A percentile compares a stretch with the other conserved stretches of the same genome.
These are phyloP conservation scores for Metarhizium robertsii DNA, from an alignment of 2,329 filamentous ascomycete species.

Conservation along the genomic window DNA sequence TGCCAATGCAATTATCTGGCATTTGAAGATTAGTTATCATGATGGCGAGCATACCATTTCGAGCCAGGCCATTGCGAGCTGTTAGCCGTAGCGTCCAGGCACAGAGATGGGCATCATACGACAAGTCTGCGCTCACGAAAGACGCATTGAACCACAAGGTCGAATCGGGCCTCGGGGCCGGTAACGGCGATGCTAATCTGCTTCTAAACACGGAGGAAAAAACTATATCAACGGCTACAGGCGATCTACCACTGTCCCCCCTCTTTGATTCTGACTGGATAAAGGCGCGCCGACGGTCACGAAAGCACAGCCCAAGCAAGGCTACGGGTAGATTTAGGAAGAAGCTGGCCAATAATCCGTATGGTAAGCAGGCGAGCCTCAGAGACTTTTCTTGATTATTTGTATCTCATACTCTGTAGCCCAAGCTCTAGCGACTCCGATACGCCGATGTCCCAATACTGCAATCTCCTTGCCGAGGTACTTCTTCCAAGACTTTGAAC, in stretches of 20 bases:
- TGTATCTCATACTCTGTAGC: conserved; percentile 33
- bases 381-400: neutral
- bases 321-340: conserved; percentile 40
- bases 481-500: conserved; percentile 54
- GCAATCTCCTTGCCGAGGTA: conserved; percentile 41
- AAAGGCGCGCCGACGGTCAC: conserved; percentile 32
- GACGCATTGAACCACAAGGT: conserved; percentile 22
- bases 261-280: conserved; percentile 43
- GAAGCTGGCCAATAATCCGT: conserved; percentile 52
- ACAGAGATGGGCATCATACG: conserved; percentile 24
- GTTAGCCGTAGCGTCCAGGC: neutral
- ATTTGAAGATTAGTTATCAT: neutral
- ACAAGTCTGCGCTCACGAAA: conserved; percentile 17
- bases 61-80: conserved; percentile 12
- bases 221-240: conserved; percentile 34
- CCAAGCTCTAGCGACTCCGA: conserved; percentile 48
- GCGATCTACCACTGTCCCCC: conserved; percentile 43
- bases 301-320: conserved; percentile 24
- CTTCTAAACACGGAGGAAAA: conserved; percentile 30
- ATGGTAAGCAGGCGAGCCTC: conserved; percentile 36
- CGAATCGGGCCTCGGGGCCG: conserved; percentile 21
- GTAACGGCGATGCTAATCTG: conserved; percentile 18
- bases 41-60: neutral
- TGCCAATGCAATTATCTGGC: neutral
- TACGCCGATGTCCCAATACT: conserved; percentile 48